Conservation (phyloP, 2,329 filamentous ascomycete genomes). For the Colletotrichum truncatum region DNA sequence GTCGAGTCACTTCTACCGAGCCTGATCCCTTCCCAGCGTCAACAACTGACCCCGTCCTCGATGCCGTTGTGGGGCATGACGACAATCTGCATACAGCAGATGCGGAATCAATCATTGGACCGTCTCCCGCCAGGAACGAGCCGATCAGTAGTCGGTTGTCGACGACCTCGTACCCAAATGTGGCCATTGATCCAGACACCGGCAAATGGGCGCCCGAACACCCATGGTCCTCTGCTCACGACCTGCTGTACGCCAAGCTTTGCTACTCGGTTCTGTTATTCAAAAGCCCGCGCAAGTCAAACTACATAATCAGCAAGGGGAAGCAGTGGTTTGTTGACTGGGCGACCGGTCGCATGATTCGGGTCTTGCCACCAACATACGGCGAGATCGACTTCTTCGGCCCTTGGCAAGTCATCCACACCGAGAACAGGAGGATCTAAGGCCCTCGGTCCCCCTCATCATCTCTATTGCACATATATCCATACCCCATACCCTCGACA, state of each 20-base stretch:
- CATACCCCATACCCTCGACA: slow-evolving; percentile 1
- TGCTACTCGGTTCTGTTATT: slow-evolving; percentile 68
- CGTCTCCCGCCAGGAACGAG: slow-evolving; percentile 27
- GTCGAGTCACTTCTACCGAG: slow-evolving; percentile 4
- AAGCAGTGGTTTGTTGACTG: slow-evolving; percentile 70
- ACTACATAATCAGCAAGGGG: slow-evolving; percentile 65
- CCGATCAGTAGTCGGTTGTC: slow-evolving; percentile 49
- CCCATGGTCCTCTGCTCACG: slow-evolving; percentile 63
- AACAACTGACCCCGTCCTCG: slow-evolving; percentile 21
- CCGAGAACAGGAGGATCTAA: slow-evolving; percentile 58
- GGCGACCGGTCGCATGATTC: slow-evolving; percentile 63
- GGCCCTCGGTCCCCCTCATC: neutral
- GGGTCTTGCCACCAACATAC: slow-evolving; percentile 63
- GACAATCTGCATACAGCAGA: neutral
- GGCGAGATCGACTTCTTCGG: slow-evolving; percentile 59
- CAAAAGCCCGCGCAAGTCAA: slow-evolving; percentile 65
- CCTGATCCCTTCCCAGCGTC: slow-evolving; percentile 18
- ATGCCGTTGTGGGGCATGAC: neutral
- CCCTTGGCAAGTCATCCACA: slow-evolving; percentile 59
- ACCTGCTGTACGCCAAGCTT: slow-evolving; percentile 67
- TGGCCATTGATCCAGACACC: slow-evolving; percentile 55
- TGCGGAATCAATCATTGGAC: slow-evolving; percentile 17
- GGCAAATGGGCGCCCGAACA: slow-evolving; percentile 67
- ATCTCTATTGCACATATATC: slow-evolving; percentile 21
- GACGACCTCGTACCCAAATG: slow-evolving; percentile 55